Conservation (phyloP, 2,329 filamentous ascomycete species). For the Colletotrichum sp. region DNA sequence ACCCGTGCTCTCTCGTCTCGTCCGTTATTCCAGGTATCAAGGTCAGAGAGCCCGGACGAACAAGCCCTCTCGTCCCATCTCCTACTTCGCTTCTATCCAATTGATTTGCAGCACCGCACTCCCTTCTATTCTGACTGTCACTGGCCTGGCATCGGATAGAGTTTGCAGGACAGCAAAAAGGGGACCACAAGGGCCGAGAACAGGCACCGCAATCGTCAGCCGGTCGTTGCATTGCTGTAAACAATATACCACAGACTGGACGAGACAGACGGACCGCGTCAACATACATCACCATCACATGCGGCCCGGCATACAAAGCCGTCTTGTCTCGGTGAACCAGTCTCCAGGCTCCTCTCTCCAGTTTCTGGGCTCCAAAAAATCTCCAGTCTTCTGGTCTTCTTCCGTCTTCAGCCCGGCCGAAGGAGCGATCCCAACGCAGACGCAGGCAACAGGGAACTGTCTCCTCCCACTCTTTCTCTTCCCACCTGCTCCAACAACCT, state of each 20-base stretch:
- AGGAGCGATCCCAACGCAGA: background rate
- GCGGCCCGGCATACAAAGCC: background rate
- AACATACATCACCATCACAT: background rate
- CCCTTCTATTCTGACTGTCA: background rate
- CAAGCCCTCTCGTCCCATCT: conserved; percentile 14
- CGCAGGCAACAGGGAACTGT: background rate
- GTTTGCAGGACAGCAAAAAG: background rate
- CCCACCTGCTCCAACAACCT: background rate
- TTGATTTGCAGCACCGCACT: background rate
- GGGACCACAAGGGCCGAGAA: background rate
- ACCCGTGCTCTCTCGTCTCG: background rate
- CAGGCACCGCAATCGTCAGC: background rate
- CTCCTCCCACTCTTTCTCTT: background rate
- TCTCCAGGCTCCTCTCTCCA: background rate
- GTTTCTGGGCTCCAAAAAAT: background rate
- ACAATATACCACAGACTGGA: conserved; percentile 11
- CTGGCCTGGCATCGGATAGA: conserved; percentile 12
- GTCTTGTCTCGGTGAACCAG: background rate
- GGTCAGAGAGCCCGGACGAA: conserved; percentile 14
- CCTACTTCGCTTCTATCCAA: background rate
- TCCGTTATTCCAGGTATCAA: conserved; percentile 7
- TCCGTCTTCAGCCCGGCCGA: background rate
- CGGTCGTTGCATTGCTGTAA: background rate
- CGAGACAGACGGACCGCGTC: conserved; percentile 4
- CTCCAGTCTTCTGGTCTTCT: background rate